Conservation (phyloP, 257 asterid species). For the Dorcoceras hygrometricum region DNA sequence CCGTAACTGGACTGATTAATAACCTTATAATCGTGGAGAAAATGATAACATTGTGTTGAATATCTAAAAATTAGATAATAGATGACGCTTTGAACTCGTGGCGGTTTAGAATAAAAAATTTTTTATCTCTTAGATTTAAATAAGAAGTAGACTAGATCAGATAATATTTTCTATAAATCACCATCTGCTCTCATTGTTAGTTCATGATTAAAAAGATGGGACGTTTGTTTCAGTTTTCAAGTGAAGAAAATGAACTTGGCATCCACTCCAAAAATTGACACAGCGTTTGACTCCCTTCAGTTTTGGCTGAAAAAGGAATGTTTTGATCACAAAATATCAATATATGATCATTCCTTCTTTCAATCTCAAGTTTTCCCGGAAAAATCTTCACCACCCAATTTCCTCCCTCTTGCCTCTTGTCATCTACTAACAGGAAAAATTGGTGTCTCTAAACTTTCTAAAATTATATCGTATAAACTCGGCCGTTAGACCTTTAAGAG, state of each 20-base stretch:
- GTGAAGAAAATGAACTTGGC: neutral
- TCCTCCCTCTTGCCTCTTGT: neutral
- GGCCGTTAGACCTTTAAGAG: constrained; percentile 9
- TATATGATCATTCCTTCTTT: neutral
- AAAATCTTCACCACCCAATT: neutral
- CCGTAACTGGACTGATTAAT: neutral
- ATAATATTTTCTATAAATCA: too few relatives aligned
- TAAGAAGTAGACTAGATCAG: too few relatives aligned
- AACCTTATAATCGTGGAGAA: neutral
- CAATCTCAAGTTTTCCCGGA: neutral
- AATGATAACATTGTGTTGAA: neutral
- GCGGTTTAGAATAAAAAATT: too few relatives aligned
- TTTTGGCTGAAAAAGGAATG: neutral
- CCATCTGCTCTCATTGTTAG: neutral
- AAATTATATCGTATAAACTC: neutral
- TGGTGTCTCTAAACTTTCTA: neutral
- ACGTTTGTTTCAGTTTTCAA: neutral
- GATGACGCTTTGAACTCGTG: too few relatives aligned
- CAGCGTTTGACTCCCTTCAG: neutral
- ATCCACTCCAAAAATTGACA: neutral
- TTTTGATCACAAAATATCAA: neutral
- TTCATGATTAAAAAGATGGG: neutral
- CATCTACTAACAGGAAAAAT: too few relatives aligned
- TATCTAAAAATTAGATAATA: too few relatives aligned
- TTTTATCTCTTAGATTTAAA: too few relatives aligned